These are phyloP conservation scores for Spiromyces aspiralis DNA, from an alignment of 371 early-diverging fungal species.

Conservation along the genomic window DNA sequence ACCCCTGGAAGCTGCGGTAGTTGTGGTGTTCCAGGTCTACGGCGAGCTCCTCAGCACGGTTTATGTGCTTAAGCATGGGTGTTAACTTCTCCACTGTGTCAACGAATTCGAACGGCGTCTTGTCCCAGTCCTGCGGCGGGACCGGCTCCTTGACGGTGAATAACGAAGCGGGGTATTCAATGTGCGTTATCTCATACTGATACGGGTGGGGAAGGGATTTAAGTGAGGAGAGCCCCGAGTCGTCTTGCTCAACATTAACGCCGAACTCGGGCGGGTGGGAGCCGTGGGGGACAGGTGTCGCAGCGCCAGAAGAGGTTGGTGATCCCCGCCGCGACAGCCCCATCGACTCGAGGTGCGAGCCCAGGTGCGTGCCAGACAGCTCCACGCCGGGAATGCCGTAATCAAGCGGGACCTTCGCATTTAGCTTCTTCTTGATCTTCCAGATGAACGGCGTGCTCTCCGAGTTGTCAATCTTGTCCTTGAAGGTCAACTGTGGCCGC, in stretches of 20 bases:
- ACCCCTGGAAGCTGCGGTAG: constrained; percentile 86
- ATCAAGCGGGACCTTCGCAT: constrained; percentile 65
- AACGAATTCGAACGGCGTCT: constrained; percentile 46
- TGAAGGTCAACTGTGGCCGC: constrained; percentile 76
- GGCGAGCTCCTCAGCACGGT: constrained; percentile 54
- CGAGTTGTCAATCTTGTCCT: constrained; percentile 74
- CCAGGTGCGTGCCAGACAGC: constrained; percentile 9
- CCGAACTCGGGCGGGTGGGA: not conserved
- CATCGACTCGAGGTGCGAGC: constrained; percentile 14
- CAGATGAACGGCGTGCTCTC: constrained; percentile 48
- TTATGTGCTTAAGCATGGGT: constrained; percentile 42
- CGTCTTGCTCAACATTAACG: not conserved
- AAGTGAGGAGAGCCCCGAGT: not conserved
- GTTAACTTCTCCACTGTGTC: constrained; percentile 49
- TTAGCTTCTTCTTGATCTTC: constrained; percentile 64
- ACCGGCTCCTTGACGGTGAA: constrained; percentile 26
- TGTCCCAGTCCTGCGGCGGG: constrained; percentile 22
- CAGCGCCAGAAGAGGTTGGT: not conserved
- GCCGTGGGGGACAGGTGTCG: not conserved
- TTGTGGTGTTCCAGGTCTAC: constrained; percentile 93
- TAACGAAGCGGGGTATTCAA: constrained; percentile 55
- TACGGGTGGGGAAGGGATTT: constrained; percentile 70
- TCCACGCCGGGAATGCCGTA: constrained; percentile 25
- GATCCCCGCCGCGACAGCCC: constrained; percentile 12
- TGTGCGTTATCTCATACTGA: constrained; percentile 64